Percentiles rank a stretch among this genome's conserved stretches.
phyloP scores from a whole-genome alignment of 2,329 filamentous ascomycete species.

The Fusarium poae region DNA sequence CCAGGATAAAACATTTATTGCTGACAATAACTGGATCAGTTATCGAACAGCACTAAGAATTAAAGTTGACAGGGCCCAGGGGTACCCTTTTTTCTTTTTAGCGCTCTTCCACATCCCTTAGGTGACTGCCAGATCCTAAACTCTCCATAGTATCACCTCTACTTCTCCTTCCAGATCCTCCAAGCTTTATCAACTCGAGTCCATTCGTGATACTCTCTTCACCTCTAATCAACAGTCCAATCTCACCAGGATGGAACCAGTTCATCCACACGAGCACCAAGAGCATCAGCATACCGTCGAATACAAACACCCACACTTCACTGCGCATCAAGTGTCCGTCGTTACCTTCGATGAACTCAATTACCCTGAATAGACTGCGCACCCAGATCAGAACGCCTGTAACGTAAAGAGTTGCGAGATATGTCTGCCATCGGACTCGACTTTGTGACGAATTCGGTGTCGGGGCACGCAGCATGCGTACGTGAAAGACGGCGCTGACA shows the following conservation, averaged over 20 bases:
- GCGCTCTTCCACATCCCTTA: background rate
- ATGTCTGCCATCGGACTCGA: constrained; percentile 52
- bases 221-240: constrained; percentile 45
- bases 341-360: constrained; percentile 58
- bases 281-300: constrained; percentile 56
- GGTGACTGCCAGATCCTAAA: constrained; percentile 20
- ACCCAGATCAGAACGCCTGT: constrained; percentile 55
- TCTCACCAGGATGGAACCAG: constrained; percentile 50
- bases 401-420: constrained; percentile 48
- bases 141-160: constrained; percentile 33
- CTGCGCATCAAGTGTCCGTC: constrained; percentile 52
- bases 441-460: constrained; percentile 20
- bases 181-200: constrained; percentile 37
- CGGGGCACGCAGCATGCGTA: constrained; percentile 38
- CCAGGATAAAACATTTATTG: background rate
- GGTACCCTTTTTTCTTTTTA: background rate
- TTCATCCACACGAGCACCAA: constrained; percentile 49
- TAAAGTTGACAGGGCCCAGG: constrained; percentile 7
- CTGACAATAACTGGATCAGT: constrained; percentile 15
- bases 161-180: constrained; percentile 10
- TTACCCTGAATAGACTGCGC: constrained; percentile 57
- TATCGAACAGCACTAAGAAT: background rate
- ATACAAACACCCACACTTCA: constrained; percentile 55
- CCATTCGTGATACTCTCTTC: constrained; percentile 44
- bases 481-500: constrained; percentile 61